A percentile compares a stretch with the other conserved stretches of the same genome.
Conservation (phyloP, 2,329 filamentous ascomycete genomes). For the Ophiostoma australiae region DNA sequence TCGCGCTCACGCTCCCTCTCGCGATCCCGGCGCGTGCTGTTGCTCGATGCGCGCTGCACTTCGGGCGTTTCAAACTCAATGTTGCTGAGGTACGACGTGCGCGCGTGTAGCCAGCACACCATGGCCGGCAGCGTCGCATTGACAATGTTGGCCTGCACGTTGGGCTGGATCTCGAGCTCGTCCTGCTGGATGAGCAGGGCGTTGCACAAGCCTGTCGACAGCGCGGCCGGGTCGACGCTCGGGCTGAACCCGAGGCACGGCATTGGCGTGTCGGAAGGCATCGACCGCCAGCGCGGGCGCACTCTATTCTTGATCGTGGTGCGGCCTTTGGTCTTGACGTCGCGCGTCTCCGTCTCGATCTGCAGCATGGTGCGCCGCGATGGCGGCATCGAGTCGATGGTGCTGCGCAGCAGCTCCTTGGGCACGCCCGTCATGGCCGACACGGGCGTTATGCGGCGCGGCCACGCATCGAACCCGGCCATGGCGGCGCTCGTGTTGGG, state of each 20-base stretch:
- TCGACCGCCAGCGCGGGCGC: conserved; percentile 24
- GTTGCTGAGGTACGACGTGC: conserved; percentile 25
- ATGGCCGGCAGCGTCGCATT: conserved; percentile 28
- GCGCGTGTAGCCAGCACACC: conserved; percentile 29
- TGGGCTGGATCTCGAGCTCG: conserved; percentile 20
- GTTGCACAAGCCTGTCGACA: conserved; percentile 20
- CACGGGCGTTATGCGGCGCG: conserved; percentile 27
- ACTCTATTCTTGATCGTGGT: neutral
- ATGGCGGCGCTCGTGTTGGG: conserved; percentile 7
- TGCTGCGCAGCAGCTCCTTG: conserved; percentile 28
- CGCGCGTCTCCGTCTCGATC: conserved; percentile 10
- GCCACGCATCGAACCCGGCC: conserved; percentile 22
- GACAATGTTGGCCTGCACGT: conserved; percentile 25
- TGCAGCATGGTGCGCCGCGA: conserved; percentile 26
- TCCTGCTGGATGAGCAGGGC: conserved; percentile 19
- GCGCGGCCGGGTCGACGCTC: conserved; percentile 20
- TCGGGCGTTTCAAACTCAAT: conserved; percentile 26
- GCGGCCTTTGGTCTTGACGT: neutral
- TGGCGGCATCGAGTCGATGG: conserved; percentile 24
- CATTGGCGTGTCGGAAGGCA: conserved; percentile 20
- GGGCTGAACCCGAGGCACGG: conserved; percentile 25
- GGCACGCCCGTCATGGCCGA: conserved; percentile 28
- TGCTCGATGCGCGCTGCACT: conserved; percentile 24
- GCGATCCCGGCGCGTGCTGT: conserved; percentile 16
- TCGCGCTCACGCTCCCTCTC: conserved; percentile 5